Base-by-base conservation (phyloP, 2,329 filamentous ascomycete species). In the Diaporthe batatas region DNA sequence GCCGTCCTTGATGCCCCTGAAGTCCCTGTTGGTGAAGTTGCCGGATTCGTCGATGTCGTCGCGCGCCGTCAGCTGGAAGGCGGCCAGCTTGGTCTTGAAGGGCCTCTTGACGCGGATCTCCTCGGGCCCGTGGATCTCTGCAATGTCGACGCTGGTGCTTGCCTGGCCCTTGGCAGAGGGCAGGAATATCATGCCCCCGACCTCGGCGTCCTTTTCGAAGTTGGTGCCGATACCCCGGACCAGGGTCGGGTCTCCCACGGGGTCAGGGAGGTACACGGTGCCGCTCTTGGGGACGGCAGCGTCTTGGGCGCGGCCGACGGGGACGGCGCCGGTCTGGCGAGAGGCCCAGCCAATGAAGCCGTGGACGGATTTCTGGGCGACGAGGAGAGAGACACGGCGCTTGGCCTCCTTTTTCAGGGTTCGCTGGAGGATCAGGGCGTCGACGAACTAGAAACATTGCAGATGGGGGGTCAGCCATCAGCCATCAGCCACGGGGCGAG, bases 331-430 rank as follows among this genome's bases (percentile, higher is more conserved):
- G 67, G 95, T 93, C 81, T 94, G 90, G 68, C 93, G 90, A 34
- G 96, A 95, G 76, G 94, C 89, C 86, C 92, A 92, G 54, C 96
- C 96, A 78, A 99, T 95, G 80, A 98, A 97, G 80, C 96, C 91
- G 78, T 94, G 91, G 84, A 98, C 97, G 2, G 95, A 98, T 81
- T 98, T 98, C 78, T 97, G 95, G 29, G 96, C 96, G 75, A 98
- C 96, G 65, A 99, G 90, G 79, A 97, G 95, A 68, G 95, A 94
- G 73, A 98, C 94, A 70, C 96, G 94, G 77, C 96, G 93, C 76
- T 93, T 91, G 70, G 95, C 93, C 84, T 98, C 95, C 80, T 90
- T 92, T 76, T 94, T 93, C 72, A 98, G 90, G 18, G 95, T 94
- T 76, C 95, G 92, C 90, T 98, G 97, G 68, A 99, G 89, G 77